Evolutionary conservation across 805 yeast genomes (phyloP), one percentile per base, ranked within the genome.

Genomic region (Kazachstania taianensis): DNA sequence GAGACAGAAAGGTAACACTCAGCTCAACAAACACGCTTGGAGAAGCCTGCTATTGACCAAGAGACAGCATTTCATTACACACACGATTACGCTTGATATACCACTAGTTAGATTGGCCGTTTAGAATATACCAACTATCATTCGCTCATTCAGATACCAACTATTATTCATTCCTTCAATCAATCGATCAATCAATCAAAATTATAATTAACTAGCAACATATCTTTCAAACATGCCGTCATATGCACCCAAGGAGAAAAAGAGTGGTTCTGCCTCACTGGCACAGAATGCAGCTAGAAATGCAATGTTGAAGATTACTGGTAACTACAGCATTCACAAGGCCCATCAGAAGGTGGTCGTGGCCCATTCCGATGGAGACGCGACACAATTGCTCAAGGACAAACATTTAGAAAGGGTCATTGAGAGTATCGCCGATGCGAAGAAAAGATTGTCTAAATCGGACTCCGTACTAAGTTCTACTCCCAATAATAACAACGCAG

Each of bases 381-480:
- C n/a, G n/a, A n/a, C n/a, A n/a, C n/a, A n/a, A n/a, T n/a, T n/a
- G n/a, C n/a, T n/a, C n/a, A 19, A 20, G 18, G 25, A 30, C 5
- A 15, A 18, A 1, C 59, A 52, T 36, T 26, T 56, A 28, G 57
- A 55, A 26, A 43, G 53, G 25, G 59, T 57, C 8, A 57, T 57
- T 15, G 54, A 53, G 36, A 53, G 58, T n/a, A 59, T 57, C 4
- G 49, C 52, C 7, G 60, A 54, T 32, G 62, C 62, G 7, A 57
- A 58, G 5, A 55, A 55, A 30, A 44, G 60, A 28, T 38, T 57
- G 19, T 57, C 62, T 8, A 59, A 53, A 40, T 46, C 53, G 14
- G 55, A 54, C 22, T 54, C 59, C 5, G 41, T 43, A 3, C 29
- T 46, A 7, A 51, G 51, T 35, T 29, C 42, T 15, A 20, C 18